These are phyloP conservation scores for Debaryomyces coudertii DNA, from an alignment of 1,139 yeast species.

Conservation along the genomic window DNA sequence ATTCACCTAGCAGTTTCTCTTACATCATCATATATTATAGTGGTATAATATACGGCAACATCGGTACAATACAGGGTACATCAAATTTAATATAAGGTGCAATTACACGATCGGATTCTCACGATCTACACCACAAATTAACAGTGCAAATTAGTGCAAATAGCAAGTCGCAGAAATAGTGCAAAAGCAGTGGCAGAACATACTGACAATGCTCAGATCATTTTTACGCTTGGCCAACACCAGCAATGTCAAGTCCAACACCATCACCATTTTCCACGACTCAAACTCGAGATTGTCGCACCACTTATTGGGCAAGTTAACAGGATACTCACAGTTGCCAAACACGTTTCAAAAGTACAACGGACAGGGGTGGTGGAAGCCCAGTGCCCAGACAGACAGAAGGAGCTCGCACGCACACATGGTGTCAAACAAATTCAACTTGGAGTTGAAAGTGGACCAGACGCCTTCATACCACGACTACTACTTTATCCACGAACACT, in stretches of 20 bases:
- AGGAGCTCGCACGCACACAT: neutral
- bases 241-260: slow-evolving; percentile 4
- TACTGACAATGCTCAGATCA: slow-evolving; percentile 12
- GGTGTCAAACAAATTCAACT: slow-evolving; percentile 23
- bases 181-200: neutral
- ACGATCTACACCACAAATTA: too few species aligned
- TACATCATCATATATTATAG: too few species aligned
- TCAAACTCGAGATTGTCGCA: slow-evolving; percentile 29
- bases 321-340: slow-evolving; percentile 26
- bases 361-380: slow-evolving; percentile 8
- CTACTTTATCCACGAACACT: slow-evolving; percentile 36
- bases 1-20: neutral
- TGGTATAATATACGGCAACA: too few species aligned
- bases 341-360: slow-evolving; percentile 23
- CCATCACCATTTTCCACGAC: slow-evolving; percentile 37
- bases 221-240: slow-evolving; percentile 15
- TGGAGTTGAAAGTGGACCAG: slow-evolving; percentile 30
- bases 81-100: too few species aligned
- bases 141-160: neutral
- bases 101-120: too few species aligned
- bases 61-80: too few species aligned
- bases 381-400: neutral
- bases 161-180: neutral
- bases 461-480: slow-evolving; percentile 36
- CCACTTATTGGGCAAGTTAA: slow-evolving; percentile 29